Evolutionary conservation across 139 green algal species (phyloP), one percentile per base, ranked within the genome.

Genomic region (Chlorella sp.): DNA sequence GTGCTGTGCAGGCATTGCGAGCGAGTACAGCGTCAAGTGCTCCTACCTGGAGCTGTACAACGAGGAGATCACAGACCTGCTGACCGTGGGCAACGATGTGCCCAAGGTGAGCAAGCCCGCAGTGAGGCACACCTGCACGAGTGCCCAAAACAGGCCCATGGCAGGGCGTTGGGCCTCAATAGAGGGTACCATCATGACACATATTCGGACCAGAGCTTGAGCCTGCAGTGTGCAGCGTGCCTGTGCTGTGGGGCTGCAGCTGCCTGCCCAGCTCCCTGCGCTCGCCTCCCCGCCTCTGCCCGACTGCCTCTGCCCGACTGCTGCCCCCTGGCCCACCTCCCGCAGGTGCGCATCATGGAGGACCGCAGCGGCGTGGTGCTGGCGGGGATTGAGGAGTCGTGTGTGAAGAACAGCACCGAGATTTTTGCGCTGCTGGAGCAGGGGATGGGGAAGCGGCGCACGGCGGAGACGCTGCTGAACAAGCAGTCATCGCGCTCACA

Each of bases 1-100:
- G 64, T 9, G 64, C 21, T 73, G 64, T 28, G 73, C 77, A 83
- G 73, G 77, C 71, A 91, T 91, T 2, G 85, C 86, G 85, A 86
- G 48, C 36, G 95, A 96, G 81, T 96, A 93, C 80, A 95, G 92
- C n/a, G 94, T 97, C 69, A 95, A 96, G 85, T 95, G 95, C 86
- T 96, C 90, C 57, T 99, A 98, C 92, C 90, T 99, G 89, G 98
- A 99, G 96, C 94, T 99, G 69, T 99, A 99, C 96, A 99, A 99
- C 92, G 98, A 99, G 92, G 98, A 99, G 94, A 96, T 99, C 32
- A 99, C 97, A 7, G 98, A 99, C 90, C 91, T 99, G 86, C 94
- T 99, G 90, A 95, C 92, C 2, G 80, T 94, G 53, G 93, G 93
- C 1, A n/a, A 36, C 0, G 82, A 91, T 2, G 60, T 86, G 34